Evolutionary conservation across 192 early-diverging fungal genomes (phyloP).

Genomic region (Umbelopsis sp.): DNA sequence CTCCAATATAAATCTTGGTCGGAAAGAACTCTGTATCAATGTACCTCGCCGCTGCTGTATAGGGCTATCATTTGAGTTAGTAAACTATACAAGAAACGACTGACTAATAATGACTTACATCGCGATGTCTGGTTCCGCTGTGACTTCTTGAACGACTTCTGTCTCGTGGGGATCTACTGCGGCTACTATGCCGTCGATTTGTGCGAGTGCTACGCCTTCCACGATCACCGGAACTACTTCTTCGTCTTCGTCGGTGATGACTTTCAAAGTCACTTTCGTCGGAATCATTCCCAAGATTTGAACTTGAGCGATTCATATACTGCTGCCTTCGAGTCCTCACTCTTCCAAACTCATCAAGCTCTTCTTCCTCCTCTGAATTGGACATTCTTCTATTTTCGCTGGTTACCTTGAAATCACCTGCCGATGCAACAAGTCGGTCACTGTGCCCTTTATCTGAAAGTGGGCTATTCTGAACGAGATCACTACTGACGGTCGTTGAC

Average conservation of each 20-base stretch:
- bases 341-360: slow-evolving; percentile 47
- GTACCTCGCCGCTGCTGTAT: slow-evolving; percentile 50
- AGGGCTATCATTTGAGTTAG: slow-evolving; percentile 32
- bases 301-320: slow-evolving; percentile 1
- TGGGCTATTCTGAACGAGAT: not conserved
- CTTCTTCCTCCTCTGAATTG: slow-evolving; percentile 36
- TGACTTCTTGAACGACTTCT: slow-evolving; percentile 13
- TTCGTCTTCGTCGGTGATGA: slow-evolving; percentile 9
- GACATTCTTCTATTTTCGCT: not conserved
- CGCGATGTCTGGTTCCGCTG: slow-evolving; percentile 6
- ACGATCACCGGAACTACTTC: slow-evolving; percentile 19
- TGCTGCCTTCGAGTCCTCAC: slow-evolving; percentile 34
- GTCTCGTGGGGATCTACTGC: slow-evolving; percentile 17
- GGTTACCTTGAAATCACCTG: not conserved
- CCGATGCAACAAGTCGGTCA: not conserved
- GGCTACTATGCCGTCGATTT: slow-evolving; percentile 5
- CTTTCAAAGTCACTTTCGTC: slow-evolving; percentile 24
- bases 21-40: slow-evolving; percentile 56
- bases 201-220: slow-evolving; percentile 7
- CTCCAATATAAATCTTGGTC: slow-evolving; percentile 55
- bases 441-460: not conserved
- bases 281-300: slow-evolving; percentile 10
- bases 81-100: too few relatives aligned
- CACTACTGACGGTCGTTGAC: not conserved
- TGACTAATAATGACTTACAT: slow-evolving; percentile 14